A percentile compares a stretch with the other conserved stretches of the same genome.
These are phyloP conservation scores for Vitis riparia DNA, from an alignment of 164 flowering plant genomes.

Conservation along the genomic window DNA sequence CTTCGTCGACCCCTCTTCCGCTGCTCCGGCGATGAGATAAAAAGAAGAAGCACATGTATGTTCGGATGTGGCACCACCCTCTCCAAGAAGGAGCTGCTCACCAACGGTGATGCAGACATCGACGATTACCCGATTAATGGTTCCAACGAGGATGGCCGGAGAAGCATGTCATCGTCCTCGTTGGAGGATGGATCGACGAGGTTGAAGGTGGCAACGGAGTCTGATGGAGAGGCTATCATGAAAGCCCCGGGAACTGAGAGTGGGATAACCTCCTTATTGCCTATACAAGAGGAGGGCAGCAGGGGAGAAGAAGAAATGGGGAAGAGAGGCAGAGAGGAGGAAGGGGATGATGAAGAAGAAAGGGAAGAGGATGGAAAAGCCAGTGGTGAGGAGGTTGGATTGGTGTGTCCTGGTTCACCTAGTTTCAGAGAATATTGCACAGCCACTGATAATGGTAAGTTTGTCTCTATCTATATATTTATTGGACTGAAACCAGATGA, in stretches of 20 bases:
- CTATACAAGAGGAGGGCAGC: background rate
- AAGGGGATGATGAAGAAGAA: background rate
- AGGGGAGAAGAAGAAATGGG: background rate
- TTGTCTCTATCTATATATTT: no score
- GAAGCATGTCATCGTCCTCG: background rate
- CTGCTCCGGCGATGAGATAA: slow-evolving; percentile 19
- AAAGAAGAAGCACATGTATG: background rate
- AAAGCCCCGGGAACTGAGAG: background rate
- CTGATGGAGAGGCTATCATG: background rate
- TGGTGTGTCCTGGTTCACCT: slow-evolving; percentile 27
- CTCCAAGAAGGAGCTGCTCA: slow-evolving; percentile 23
- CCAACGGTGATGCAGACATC: background rate
- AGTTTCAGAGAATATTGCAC: slow-evolving; percentile 28
- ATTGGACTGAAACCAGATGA: background rate
- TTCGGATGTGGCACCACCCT: slow-evolving; percentile 3
- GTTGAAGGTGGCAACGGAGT: no score
- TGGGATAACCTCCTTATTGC: background rate
- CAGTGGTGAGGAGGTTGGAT: background rate
- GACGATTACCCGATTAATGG: no score
- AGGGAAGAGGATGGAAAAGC: background rate
- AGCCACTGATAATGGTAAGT: background rate
- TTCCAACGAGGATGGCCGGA: background rate
- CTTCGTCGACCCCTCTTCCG: slow-evolving; percentile 8
- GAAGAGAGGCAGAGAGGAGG: background rate
- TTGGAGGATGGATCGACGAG: background rate